Base-by-base conservation (phyloP, 2,329 filamentous ascomycete genomes). In the Stylonectria norvegica region DNA sequence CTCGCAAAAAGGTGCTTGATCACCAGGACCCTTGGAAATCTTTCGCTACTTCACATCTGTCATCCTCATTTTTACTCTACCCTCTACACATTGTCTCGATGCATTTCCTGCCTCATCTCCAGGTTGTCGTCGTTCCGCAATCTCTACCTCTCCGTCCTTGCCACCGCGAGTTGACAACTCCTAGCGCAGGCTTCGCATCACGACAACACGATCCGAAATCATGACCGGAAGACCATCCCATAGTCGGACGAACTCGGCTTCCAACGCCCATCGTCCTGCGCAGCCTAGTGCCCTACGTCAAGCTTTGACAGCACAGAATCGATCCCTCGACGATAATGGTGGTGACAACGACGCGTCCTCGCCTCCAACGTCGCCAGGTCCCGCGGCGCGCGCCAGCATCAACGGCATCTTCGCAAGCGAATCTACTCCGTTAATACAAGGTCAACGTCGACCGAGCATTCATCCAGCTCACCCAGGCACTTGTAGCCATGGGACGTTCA, bases 401-500 rank as follows among this genome's bases (percentile, higher is more conserved):
- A 33, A 25, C 42, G 37, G 45, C 16, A 43, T 49, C 15, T 49
- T 49, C 23, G 50, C 64, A 6, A 65, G 63, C 48, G 79, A 83
- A 52, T 70, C 68, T 3, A 78, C 77, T 2, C 68, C 74, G 3
- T 62, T 83, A 18, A 65, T 79, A 10, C 56, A 59, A 6, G 47
- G 36, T 27, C 37, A 39, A 10, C 51, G 50, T 15, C 50, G 50
- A 31, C 47, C 50, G 17, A 54, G 47, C 23, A 39, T 54, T 7
- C 58, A 62, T 34, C 53, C 56, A 20, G 64, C 62, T 5, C 71
- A 76, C 49, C 63, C 70, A 8, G 73, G 71, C 15, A 60, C 63
- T 38, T 88, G 83, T 68, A 74, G 76, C 54, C 85, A 93, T 66
- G 87, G 86, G 53, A 86, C 85, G 12, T 88, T 90, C 57, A 89